Conservation (phyloP, 2,329 filamentous ascomycete genomes). For the Talaromyces verruculosus region DNA sequence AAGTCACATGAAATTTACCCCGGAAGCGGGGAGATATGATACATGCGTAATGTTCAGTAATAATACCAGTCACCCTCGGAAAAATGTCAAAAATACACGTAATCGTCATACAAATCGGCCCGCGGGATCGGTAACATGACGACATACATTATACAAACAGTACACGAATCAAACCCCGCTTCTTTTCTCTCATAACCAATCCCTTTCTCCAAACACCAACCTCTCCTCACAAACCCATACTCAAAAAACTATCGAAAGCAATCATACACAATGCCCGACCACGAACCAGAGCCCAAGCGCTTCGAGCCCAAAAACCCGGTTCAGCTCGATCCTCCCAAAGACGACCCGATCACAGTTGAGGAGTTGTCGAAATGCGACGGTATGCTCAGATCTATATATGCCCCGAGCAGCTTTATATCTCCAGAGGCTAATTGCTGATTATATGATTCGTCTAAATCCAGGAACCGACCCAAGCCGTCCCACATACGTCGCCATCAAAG, state of each 20-base stretch:
- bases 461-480: conserved; percentile 49
- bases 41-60: background rate
- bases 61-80: background rate
- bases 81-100: background rate
- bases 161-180: conserved; percentile 3
- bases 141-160: background rate
- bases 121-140: conserved; percentile 3
- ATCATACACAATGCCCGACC: conserved; percentile 31
- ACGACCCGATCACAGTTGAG: conserved; percentile 78
- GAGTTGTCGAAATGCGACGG: conserved; percentile 80
- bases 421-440: background rate
- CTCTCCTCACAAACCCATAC: background rate
- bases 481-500: conserved; percentile 68
- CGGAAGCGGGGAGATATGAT: background rate
- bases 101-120: background rate
- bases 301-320: conserved; percentile 46
- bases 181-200: background rate
- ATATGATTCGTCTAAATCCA: conserved; percentile 23
- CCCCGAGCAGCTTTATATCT: background rate
- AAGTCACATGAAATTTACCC: conserved; percentile 14
- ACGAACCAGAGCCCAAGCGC: conserved; percentile 34
- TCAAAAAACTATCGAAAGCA: background rate
- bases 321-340: conserved; percentile 76
- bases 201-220: background rate
- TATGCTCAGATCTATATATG: conserved; percentile 45